These are phyloP conservation scores for Neocucurbitaria cava DNA, from an alignment of 2,329 filamentous ascomycete species.

Conservation along the genomic window DNA sequence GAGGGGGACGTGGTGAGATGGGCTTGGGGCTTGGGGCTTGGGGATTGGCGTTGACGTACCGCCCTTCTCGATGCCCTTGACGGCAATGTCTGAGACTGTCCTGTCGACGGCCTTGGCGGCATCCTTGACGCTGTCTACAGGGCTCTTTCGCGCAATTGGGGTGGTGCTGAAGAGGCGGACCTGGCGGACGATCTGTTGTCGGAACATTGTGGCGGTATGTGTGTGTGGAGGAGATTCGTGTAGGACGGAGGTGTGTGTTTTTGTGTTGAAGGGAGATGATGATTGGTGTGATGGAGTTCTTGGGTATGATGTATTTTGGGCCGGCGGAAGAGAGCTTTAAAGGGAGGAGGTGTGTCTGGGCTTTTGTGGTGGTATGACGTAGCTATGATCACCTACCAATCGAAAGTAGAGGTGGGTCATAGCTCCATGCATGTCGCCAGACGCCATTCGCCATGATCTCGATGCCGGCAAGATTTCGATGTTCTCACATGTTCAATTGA, in stretches of 20 bases:
- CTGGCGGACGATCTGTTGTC: constrained; percentile 53
- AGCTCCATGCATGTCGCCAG: constrained; percentile 14
- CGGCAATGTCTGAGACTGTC: constrained; percentile 61
- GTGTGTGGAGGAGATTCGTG: not conserved
- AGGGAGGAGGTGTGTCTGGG: constrained; percentile 12
- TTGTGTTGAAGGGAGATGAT: constrained; percentile 1
- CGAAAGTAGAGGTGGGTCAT: constrained; percentile 10
- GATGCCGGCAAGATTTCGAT: not conserved
- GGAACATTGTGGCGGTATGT: constrained; percentile 52
- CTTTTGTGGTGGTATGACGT: constrained; percentile 27
- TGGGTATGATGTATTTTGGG: constrained; percentile 6
- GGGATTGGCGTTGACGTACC: constrained; percentile 59
- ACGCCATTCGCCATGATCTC: no score
- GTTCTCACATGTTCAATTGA: not conserved
- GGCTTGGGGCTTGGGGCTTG: no score
- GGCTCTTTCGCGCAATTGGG: constrained; percentile 56
- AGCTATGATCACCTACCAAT: constrained; percentile 23
- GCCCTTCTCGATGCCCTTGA: constrained; percentile 69
- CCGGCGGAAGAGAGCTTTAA: constrained; percentile 23
- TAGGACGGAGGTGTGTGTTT: not conserved
- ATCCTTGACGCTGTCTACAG: constrained; percentile 64
- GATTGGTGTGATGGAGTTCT: constrained; percentile 8
- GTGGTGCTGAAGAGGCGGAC: constrained; percentile 63
- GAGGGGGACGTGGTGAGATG: not conserved
- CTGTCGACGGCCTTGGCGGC: constrained; percentile 65